Base-by-base conservation (phyloP, 768 basidiomycete species). In the Tricholoma terreum region DNA sequence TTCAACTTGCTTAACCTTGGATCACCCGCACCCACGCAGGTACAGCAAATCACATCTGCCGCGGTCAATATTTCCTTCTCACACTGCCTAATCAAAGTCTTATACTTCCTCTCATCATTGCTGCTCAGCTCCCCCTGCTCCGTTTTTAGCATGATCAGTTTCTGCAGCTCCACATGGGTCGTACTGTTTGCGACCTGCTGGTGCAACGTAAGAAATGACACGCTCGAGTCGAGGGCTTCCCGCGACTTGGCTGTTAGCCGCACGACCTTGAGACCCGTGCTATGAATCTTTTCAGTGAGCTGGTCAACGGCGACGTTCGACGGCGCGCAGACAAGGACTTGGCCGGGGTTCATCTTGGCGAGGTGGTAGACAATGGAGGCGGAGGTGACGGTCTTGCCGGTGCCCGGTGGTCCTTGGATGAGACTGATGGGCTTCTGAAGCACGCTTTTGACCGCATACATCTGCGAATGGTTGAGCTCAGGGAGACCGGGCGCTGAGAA, bases 281-380 rank as follows among this genome's bases (percentile, higher is more conserved):
- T 78, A 68, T 98, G 97, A 59, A 99, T 98, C 78, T 98, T 98
- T 75, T 98, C 97, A 19, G 96, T 97, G 55, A 99, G 84, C 69
- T 99, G 97, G 68, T 99, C 97, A 58, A 99, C 97, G 46, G 97
- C 97, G 64, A 99, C 97, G 74, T 99, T 99, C 53, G 96, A 98
- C 0, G 97, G 97, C 7, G 97, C 97, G 69, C 94, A 95, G 60
- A 99, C 97, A 51, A 99, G 90, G 40, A 99, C 97, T 73, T 98
- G 97, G 50, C 96, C 96, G 0, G 95, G 94, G 68, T 98, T 98
- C 96, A 99, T 98, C 79, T 98, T 98, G 38, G 94, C 94, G 17
- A 99, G 86, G 69, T 99, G 96, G 72, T 98, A 92, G 45, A 99
- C 97, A 63, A 97, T 95, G 3, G 97, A 98, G 9, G 97, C 97